Percentiles rank a stretch among this genome's conserved stretches.
Conservation (phyloP, 495 filamentous ascomycete species). For the Ascodesmis nigricans region DNA sequence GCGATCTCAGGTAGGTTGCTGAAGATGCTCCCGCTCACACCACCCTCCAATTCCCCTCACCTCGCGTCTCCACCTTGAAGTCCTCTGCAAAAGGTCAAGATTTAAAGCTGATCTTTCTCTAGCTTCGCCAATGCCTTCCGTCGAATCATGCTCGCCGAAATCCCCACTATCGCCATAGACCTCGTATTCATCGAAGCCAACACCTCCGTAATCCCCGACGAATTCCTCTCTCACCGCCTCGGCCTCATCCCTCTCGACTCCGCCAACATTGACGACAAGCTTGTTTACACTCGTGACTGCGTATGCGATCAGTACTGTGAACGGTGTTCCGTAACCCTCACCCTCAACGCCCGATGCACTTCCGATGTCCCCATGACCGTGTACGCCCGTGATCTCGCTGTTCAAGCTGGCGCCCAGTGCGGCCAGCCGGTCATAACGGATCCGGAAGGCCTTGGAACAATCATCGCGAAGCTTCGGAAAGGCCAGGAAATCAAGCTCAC, state of each 20-base stretch:
- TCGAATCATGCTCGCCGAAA: slow-evolving; percentile 77
- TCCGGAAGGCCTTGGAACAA: slow-evolving; percentile 48
- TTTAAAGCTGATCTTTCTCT: slow-evolving; percentile 3
- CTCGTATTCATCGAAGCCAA: slow-evolving; percentile 81
- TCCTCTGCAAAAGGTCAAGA: not conserved
- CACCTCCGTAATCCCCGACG: slow-evolving; percentile 83
- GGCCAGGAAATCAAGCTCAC: slow-evolving; percentile 72
- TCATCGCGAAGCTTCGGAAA: slow-evolving; percentile 74
- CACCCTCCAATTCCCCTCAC: too few relatives aligned
- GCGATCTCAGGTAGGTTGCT: slow-evolving; percentile 18
- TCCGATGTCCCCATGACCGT: slow-evolving; percentile 68
- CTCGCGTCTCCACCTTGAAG: not conserved
- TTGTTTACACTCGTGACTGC: slow-evolving; percentile 84
- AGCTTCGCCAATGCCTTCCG: slow-evolving; percentile 81
- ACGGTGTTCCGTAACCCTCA: slow-evolving; percentile 63
- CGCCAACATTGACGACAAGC: slow-evolving; percentile 54
- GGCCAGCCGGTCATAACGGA: slow-evolving; percentile 77
- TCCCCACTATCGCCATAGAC: slow-evolving; percentile 83
- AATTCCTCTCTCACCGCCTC: slow-evolving; percentile 82
- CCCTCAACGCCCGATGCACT: slow-evolving; percentile 62
- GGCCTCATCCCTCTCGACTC: slow-evolving; percentile 77
- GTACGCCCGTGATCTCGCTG: slow-evolving; percentile 65
- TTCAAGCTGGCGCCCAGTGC: slow-evolving; percentile 35
- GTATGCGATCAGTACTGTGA: slow-evolving; percentile 87
- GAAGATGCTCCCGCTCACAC: not conserved